Evolutionary conservation across 176 grass and related monocot genomes (phyloP), one percentile per base, ranked within the genome.

Genomic region (Lolium multiflorum): DNA sequence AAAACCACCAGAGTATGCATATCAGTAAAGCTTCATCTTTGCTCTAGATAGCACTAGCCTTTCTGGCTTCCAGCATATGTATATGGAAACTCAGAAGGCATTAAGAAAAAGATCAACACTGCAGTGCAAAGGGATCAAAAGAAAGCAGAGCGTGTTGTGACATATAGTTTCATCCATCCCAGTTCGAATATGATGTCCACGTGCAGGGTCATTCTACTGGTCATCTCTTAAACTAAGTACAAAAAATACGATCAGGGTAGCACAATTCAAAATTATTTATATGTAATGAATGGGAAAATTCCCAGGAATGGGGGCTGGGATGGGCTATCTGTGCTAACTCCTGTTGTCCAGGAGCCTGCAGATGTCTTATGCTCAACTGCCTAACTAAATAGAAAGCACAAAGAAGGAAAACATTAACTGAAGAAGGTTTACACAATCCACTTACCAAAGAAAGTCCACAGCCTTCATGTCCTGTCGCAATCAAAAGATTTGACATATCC

Each of bases 391-490:
- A 71, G n/a, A 81, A 58, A 64, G 15, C 11, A 49, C 57, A 25
- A 22, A 50, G 52, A 68, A 49, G 48, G 65, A 84, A 49, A 78
- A 74, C 6, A 56, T 38, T 62, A 83, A 78, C 73, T 35, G 71
- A 20, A 63, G 67, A 15, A 60, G 75, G 76, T 65, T 67, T 71
- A 50, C 71, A 35, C 14, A 74, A 49, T 77, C 46, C n/a, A 83
- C 60, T 88, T 93, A 98, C 96, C 96, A 98, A 85, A 81, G 84
- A 87, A 86, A 96, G 96, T 59, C 96, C 96, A 82, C 89, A 92
- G 91, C 96, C 96, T 94, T 98, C 96, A 80, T 98, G 96, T 91
- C 93, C 96, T 66, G 96, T 87, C 43, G 92, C 93, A 68, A 98
- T 81, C 57, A 94, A 91, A 88, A 98, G 64, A 86, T 98, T 98